These are phyloP conservation scores for Mucor plumbeus DNA, from an alignment of 371 early-diverging fungal species.

Conservation along the genomic window DNA sequence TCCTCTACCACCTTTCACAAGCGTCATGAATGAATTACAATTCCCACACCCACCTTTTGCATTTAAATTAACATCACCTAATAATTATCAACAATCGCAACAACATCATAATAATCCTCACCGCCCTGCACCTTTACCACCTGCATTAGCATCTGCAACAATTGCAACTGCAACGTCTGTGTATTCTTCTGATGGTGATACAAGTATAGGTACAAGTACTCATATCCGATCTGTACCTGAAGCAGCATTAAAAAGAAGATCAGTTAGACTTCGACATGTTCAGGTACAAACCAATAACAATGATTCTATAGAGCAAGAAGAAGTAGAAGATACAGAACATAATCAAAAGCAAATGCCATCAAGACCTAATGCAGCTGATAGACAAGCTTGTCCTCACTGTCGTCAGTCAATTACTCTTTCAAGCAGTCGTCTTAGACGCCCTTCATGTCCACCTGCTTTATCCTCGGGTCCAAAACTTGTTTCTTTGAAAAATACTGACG, in stretches of 20 bases:
- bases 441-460: constrained; percentile 42
- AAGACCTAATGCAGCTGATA: not conserved
- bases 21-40: constrained; percentile 23
- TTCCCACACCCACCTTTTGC: constrained; percentile 41
- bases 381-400: constrained; percentile 42
- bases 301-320: not conserved
- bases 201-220: not conserved
- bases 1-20: constrained; percentile 16
- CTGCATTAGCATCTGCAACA: constrained; percentile 41
- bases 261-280: constrained; percentile 41
- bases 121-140: constrained; percentile 45
- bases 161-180: constrained; percentile 30
- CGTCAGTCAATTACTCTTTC: constrained; percentile 12
- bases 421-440: constrained; percentile 17
- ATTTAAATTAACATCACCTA: constrained; percentile 13
- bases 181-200: constrained; percentile 12
- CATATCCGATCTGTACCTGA: constrained; percentile 29
- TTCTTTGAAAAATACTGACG: not conserved
- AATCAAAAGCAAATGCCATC: not conserved
- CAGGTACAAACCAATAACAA: constrained; percentile 37
- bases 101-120: constrained; percentile 22
- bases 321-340: no score
- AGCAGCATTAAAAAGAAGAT: constrained; percentile 43
- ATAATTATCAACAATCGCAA: not conserved
- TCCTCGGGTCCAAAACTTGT: constrained; percentile 22